Evolutionary conservation across 768 basidiomycete genomes (phyloP), one percentile per base, ranked within the genome.

Genomic region (Boletus fagicola): DNA sequence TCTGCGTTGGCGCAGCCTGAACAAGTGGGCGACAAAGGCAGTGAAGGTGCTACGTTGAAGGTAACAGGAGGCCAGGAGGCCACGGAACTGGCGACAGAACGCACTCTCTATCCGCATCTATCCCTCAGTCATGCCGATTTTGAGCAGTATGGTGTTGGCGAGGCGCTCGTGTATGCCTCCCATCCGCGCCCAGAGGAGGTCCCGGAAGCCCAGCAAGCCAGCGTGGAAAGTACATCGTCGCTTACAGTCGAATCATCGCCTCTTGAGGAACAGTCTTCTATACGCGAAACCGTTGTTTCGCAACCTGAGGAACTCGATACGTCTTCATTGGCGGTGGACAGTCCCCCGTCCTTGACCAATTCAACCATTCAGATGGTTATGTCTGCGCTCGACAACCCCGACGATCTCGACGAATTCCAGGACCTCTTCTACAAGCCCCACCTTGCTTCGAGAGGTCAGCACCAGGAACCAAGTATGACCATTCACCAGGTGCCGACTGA

Each of bases 381-480:
- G 26, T 80, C 79, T n/a, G 79, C 79, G 3, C 72, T 89, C 36
- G 81, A 83, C 11, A 79, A 76, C 54, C 78, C 80, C 0, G 85
- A 86, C 54, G 87, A 90, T 60, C 75, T 90, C 8, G 86, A 88
- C n/a, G 77, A 81, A 12, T 91, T 87, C 75, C 82, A 81, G 38
- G 86, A 90, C 64, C 75, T 92, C 9, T 91, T 91, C 71, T 90
- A 87, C 67, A 76, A 75, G 42, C 86, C 86, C 4, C 56, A 31
- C 12, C 28, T 53, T 24, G 0, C 42, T 18, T 45, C 43, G 7
- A 31, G 46, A 13, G 50, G 44, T 38, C 57, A 43, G 33, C n/a
- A 40, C 26, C 50, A 24, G 26, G 65, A 64, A 13, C 22, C 38
- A 5, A 33, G 20, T 20, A 18, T 36, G 44, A n/a, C 26, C 49